Conservation (phyloP, 192 early-diverging fungal genomes). For the Paraglomus brasilianum region DNA sequence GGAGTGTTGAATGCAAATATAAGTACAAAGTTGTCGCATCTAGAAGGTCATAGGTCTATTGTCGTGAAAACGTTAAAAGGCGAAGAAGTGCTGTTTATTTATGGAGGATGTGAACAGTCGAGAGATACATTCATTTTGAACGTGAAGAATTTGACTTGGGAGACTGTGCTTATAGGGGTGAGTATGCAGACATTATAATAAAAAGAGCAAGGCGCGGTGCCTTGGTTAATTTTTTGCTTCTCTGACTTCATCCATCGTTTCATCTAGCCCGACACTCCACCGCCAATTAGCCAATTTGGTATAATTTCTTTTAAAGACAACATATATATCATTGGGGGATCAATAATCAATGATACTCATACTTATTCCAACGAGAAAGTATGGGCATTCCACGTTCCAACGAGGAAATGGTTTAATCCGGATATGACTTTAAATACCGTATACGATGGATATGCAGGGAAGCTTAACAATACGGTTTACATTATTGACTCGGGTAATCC, state of each 20-base stretch:
- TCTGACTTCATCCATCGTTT: no score
- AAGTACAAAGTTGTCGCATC: background rate
- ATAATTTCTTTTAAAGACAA: background rate
- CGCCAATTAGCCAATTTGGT: no score
- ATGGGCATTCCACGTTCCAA: background rate
- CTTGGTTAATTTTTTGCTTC: no score
- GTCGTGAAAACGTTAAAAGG: background rate
- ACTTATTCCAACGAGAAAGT: background rate
- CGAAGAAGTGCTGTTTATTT: background rate
- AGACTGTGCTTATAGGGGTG: background rate
- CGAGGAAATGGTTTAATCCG: background rate
- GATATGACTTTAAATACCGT: background rate
- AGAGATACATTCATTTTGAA: background rate
- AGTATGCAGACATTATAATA: background rate
- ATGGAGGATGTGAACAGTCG: background rate
- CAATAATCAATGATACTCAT: no score
- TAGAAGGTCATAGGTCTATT: background rate
- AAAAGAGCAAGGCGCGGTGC: no score
- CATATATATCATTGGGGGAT: background rate
- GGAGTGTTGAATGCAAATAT: no score
- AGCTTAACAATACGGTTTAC: conserved; percentile 8
- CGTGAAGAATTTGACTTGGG: background rate
- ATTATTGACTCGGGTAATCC: background rate
- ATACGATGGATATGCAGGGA: background rate
- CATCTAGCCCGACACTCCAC: no score